A percentile compares a stretch with the other conserved stretches of the same genome.
These are phyloP conservation scores for Pezicula carpinea DNA, from an alignment of 2,329 filamentous ascomycete genomes.

Conservation along the genomic window DNA sequence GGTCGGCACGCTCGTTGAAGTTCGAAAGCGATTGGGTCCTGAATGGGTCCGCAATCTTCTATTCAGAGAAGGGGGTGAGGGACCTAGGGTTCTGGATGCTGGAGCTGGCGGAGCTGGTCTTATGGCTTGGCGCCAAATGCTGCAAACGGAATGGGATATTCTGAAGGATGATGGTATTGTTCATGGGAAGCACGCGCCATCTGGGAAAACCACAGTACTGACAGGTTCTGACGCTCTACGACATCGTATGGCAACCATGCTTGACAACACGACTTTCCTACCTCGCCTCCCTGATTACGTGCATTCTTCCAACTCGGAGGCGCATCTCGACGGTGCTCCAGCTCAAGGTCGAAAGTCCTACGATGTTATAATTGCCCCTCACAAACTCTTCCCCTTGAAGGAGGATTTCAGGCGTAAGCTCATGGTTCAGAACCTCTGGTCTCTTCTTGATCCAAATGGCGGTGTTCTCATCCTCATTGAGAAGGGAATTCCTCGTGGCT, in stretches of 20 bases:
- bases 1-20: constrained; percentile 65
- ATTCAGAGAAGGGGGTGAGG: constrained; percentile 46
- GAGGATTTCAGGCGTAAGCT: constrained; percentile 74
- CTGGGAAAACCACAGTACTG: constrained; percentile 76
- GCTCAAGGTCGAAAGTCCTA: constrained; percentile 67
- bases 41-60: constrained; percentile 66
- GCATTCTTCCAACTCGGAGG: constrained; percentile 55
- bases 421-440: constrained; percentile 85
- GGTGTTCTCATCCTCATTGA: constrained; percentile 85
- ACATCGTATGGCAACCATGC: constrained; percentile 67
- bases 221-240: constrained; percentile 72
- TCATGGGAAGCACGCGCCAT: constrained; percentile 43
- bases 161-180: constrained; percentile 49
- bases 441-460: constrained; percentile 74
- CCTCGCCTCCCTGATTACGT: constrained; percentile 86
- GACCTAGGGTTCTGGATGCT: constrained; percentile 66
- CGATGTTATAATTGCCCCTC: constrained; percentile 86
- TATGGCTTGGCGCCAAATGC: constrained; percentile 71
- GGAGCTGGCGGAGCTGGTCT: constrained; percentile 70
- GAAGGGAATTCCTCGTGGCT: constrained; percentile 86
- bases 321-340: constrained; percentile 54
- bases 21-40: constrained; percentile 66
- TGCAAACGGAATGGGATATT: constrained; percentile 76
- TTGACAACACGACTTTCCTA: constrained; percentile 88
- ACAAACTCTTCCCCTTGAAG: constrained; percentile 71